A percentile compares a stretch with the other conserved stretches of the same genome.
Conservation (phyloP, 768 basidiomycete genomes). For the Phylloporus scabripes region DNA sequence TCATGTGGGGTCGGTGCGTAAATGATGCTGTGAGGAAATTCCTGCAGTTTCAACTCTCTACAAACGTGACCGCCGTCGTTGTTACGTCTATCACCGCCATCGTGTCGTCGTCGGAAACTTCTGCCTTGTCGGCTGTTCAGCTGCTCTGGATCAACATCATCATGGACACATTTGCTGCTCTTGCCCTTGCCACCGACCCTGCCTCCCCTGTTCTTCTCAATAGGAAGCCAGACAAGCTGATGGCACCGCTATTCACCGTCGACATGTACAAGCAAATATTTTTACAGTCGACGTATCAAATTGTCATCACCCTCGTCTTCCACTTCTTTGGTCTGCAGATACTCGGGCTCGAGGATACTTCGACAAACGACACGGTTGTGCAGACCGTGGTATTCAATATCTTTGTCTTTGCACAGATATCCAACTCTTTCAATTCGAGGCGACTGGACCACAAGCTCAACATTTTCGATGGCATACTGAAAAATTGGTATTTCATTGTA, state of each 20-base stretch:
- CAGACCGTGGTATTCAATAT: conserved; percentile 93
- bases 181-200: conserved; percentile 95
- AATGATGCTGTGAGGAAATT: conserved; percentile 98
- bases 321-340: conserved; percentile 80
- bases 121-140: conserved; percentile 94
- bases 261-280: conserved; percentile 98
- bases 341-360: conserved; percentile 46
- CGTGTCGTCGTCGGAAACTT: conserved; percentile 65
- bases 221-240: conserved; percentile 87
- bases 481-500: conserved; percentile 77
- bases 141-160: conserved; percentile 98
- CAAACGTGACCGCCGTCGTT: conserved; percentile 92
- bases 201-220: conserved; percentile 76
- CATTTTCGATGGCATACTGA: conserved; percentile 76
- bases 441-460: conserved; percentile 83
- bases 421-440: conserved; percentile 90
- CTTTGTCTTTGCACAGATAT: conserved; percentile 98
- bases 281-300: conserved; percentile 86
- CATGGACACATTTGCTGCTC: conserved; percentile 98
- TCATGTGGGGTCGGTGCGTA: conserved; percentile 98
- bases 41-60: conserved; percentile 90
- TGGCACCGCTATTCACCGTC: conserved; percentile 81
- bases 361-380: conserved; percentile 41
- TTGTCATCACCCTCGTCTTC: conserved; percentile 75
- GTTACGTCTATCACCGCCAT: conserved; percentile 92